A percentile compares a stretch with the other conserved stretches of the same genome.
Evolutionary conservation across 2,329 filamentous ascomycete genomes (phyloP).

Genomic region (Aspergillus pseudonomiae): DNA sequence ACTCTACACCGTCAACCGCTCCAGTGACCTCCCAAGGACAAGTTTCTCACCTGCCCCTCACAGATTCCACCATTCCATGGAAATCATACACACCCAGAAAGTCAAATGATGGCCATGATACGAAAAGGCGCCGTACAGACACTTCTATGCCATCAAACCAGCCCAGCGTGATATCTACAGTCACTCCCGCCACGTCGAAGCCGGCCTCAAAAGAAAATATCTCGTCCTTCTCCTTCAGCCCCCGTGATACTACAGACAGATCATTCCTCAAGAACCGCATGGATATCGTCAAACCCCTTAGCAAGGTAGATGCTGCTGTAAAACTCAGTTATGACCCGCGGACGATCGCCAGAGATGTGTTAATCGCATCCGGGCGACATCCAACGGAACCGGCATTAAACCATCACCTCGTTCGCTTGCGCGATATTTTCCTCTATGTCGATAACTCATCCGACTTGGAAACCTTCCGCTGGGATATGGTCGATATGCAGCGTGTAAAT

Average conservation of each 20-base stretch:
- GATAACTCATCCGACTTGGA: conserved; percentile 55
- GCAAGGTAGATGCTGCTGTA: conserved; percentile 39
- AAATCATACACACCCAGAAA: background rate
- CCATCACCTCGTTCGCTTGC: conserved; percentile 57
- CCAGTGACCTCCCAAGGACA: background rate
- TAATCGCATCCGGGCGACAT: conserved; percentile 64
- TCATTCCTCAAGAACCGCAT: conserved; percentile 31
- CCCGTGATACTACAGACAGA: conserved; percentile 16
- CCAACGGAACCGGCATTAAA: conserved; percentile 63
- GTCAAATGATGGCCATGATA: conserved; percentile 5
- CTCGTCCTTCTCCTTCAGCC: conserved; percentile 13
- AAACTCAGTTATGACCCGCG: conserved; percentile 61
- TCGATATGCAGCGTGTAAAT: conserved; percentile 46
- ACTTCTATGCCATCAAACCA: background rate
- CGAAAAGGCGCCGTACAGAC: conserved; percentile 21
- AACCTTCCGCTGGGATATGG: conserved; percentile 64
- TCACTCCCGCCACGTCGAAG: background rate
- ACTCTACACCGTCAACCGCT: background rate
- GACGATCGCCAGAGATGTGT: conserved; percentile 66
- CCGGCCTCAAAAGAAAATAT: conserved; percentile 5
- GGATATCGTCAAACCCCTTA: conserved; percentile 50
- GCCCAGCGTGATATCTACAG: background rate
- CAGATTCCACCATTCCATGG: background rate
- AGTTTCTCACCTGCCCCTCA: background rate
- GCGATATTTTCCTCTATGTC: conserved; percentile 46